phyloP scores from a whole-genome alignment of 305 asterid genomes.

The Fraxinus sp. region DNA sequence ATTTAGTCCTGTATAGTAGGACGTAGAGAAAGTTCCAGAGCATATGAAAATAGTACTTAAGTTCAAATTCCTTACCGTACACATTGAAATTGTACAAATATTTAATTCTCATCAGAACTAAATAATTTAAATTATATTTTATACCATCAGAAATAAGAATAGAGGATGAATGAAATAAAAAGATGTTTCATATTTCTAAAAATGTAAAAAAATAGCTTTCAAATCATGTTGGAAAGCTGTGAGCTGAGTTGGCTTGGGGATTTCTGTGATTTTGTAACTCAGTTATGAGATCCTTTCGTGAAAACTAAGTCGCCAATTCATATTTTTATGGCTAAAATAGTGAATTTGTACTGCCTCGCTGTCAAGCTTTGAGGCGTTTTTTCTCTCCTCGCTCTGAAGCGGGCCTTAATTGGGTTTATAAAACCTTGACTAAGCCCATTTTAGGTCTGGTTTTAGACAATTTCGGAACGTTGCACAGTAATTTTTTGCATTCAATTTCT shows the following conservation, averaged over 20 bases:
- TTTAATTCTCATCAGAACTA: neutral
- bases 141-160: neutral
- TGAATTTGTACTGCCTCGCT: neutral
- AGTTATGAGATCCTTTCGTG: neutral
- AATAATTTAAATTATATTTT: neutral
- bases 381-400: neutral
- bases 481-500: neutral
- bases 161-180: neutral
- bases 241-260: neutral
- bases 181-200: neutral
- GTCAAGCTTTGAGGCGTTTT: neutral
- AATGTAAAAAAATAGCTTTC: neutral
- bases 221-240: neutral
- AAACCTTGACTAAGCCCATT: neutral
- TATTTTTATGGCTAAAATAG: neutral
- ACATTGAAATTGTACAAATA: neutral
- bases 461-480: neutral
- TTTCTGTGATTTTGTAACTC: neutral
- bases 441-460: neutral
- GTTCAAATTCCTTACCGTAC: neutral
- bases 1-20: conserved; percentile 2
- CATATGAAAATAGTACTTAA: neutral
- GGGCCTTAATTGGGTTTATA: neutral
- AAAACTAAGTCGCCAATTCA: neutral
- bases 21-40: conserved; percentile 1